A percentile compares a stretch with the other conserved stretches of the same genome.
Evolutionary conservation across 2,329 filamentous ascomycete species (phyloP).

Genomic region (Uncinocarpus reesii): DNA sequence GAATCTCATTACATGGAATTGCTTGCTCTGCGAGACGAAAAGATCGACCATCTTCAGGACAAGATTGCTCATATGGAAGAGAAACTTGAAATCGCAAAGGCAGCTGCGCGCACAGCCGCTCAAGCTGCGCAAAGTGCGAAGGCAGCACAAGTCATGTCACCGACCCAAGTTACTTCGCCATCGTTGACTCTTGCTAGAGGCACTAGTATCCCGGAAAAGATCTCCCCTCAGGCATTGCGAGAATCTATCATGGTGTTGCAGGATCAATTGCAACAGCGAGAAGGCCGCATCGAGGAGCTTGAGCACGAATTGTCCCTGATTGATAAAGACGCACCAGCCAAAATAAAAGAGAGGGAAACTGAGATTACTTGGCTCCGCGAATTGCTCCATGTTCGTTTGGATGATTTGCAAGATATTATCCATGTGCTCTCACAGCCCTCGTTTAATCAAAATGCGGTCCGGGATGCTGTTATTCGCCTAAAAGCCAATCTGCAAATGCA

Average conservation of each 20-base stretch:
- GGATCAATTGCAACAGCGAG: slow-evolving; percentile 90
- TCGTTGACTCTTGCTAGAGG: slow-evolving; percentile 38
- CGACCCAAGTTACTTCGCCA: slow-evolving; percentile 38
- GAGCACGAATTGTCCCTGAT: slow-evolving; percentile 58
- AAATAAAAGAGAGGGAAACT: slow-evolving; percentile 82
- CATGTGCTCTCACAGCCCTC: slow-evolving; percentile 60
- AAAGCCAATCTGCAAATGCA: slow-evolving; percentile 97
- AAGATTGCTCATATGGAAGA: slow-evolving; percentile 77
- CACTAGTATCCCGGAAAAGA: slow-evolving; percentile 61
- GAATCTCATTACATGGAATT: slow-evolving; percentile 74
- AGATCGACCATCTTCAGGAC: slow-evolving; percentile 75
- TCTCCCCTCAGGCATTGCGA: slow-evolving; percentile 85
- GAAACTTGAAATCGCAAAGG: slow-evolving; percentile 78
- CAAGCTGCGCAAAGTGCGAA: slow-evolving; percentile 56
- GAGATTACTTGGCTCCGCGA: slow-evolving; percentile 94
- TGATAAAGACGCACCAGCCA: slow-evolving; percentile 67
- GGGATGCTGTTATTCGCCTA: slow-evolving; percentile 83
- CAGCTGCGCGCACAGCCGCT: slow-evolving; percentile 73
- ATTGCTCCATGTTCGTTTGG: slow-evolving; percentile 76
- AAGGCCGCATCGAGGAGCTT: slow-evolving; percentile 77
- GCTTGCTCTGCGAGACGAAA: slow-evolving; percentile 70
- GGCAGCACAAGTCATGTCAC: slow-evolving; percentile 23
- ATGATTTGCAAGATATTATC: slow-evolving; percentile 89
- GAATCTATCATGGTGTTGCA: slow-evolving; percentile 95
- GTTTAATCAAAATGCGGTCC: slow-evolving; percentile 69